A percentile compares a stretch with the other conserved stretches of the same genome.
phyloP scores from a whole-genome alignment of 2,329 filamentous ascomycete genomes.

The Sporothrix phasma region DNA sequence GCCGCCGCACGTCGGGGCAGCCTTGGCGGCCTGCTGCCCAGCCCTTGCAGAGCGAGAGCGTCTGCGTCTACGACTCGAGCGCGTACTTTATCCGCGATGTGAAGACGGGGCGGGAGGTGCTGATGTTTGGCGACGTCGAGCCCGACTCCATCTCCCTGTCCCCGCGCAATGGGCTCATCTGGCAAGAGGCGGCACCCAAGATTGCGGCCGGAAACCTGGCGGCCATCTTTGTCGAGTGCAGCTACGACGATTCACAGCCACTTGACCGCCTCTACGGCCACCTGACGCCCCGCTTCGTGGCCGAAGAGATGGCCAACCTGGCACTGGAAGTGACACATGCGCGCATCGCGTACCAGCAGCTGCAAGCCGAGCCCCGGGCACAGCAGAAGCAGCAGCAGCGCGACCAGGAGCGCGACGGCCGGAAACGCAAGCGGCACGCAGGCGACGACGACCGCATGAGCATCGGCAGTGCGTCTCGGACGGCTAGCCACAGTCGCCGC shows the following conservation, averaged over 20 bases:
- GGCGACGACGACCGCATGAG: slow-evolving; percentile 25
- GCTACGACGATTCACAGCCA: slow-evolving; percentile 71
- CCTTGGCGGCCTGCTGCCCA: background rate
- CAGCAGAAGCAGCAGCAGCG: slow-evolving; percentile 7
- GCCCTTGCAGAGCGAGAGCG: slow-evolving; percentile 31
- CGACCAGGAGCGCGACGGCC: slow-evolving; percentile 30
- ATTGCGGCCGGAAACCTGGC: slow-evolving; percentile 61
- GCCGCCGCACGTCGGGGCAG: slow-evolving; percentile 7
- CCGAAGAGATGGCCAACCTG: slow-evolving; percentile 65
- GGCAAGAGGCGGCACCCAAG: slow-evolving; percentile 82
- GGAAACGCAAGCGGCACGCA: slow-evolving; percentile 55
- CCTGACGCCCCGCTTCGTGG: slow-evolving; percentile 70
- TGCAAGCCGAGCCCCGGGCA: background rate
- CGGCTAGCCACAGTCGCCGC: slow-evolving; percentile 15
- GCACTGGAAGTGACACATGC: slow-evolving; percentile 58
- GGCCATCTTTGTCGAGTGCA: slow-evolving; percentile 92
- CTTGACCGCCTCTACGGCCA: slow-evolving; percentile 81
- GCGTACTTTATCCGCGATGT: slow-evolving; percentile 86
- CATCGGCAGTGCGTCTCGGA: background rate
- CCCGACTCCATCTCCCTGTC: slow-evolving; percentile 76
- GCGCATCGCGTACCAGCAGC: slow-evolving; percentile 25
- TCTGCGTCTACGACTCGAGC: slow-evolving; percentile 75
- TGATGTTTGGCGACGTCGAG: slow-evolving; percentile 94
- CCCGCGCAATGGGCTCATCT: slow-evolving; percentile 72
- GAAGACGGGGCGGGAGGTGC: slow-evolving; percentile 60